phyloP scores from a whole-genome alignment of 176 grass and related monocot genomes.

The Melocanna baccifera region DNA sequence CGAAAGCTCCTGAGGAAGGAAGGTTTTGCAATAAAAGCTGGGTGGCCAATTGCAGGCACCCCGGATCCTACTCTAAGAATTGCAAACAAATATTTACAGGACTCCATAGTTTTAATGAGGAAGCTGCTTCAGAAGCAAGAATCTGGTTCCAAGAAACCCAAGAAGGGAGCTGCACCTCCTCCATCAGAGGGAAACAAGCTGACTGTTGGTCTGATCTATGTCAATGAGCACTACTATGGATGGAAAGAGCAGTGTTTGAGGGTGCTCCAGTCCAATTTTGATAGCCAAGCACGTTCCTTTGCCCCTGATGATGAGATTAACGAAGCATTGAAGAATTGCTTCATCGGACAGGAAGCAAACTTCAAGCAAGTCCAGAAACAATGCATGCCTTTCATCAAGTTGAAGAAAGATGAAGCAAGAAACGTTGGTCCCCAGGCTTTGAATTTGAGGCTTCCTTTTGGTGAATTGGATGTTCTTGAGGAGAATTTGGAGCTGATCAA shows the following conservation, averaged over 20 bases:
- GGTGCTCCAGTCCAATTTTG: conserved; percentile 54
- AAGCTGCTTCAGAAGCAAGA: conserved; percentile 64
- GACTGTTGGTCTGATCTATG: conserved; percentile 51
- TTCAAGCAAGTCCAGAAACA: conserved; percentile 69
- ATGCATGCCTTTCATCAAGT: conserved; percentile 78
- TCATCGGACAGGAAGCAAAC: conserved; percentile 41
- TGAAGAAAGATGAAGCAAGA: conserved; percentile 56
- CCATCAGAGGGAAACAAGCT: conserved; percentile 38
- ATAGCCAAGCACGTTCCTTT: conserved; percentile 32
- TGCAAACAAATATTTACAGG: conserved; percentile 69
- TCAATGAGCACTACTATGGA: conserved; percentile 61
- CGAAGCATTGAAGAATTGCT: conserved; percentile 41
- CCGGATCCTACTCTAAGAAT: conserved; percentile 41
- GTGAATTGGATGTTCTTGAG: conserved; percentile 55
- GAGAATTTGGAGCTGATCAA: conserved; percentile 66
- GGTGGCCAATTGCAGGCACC: conserved; percentile 54
- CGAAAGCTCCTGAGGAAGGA: conserved; percentile 52
- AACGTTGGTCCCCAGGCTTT: conserved; percentile 48
- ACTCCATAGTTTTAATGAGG: conserved; percentile 62
- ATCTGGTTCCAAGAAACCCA: conserved; percentile 55
- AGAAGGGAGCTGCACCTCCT: conserved; percentile 43
- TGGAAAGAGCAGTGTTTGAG: conserved; percentile 67
- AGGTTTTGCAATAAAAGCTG: conserved; percentile 62
- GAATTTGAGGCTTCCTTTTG: conserved; percentile 67
- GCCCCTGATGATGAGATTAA: conserved; percentile 56